Evolutionary conservation across 1,284 basidiomycete species (phyloP), one percentile per base, ranked within the genome.

Genomic region (Golubevia sp.): DNA sequence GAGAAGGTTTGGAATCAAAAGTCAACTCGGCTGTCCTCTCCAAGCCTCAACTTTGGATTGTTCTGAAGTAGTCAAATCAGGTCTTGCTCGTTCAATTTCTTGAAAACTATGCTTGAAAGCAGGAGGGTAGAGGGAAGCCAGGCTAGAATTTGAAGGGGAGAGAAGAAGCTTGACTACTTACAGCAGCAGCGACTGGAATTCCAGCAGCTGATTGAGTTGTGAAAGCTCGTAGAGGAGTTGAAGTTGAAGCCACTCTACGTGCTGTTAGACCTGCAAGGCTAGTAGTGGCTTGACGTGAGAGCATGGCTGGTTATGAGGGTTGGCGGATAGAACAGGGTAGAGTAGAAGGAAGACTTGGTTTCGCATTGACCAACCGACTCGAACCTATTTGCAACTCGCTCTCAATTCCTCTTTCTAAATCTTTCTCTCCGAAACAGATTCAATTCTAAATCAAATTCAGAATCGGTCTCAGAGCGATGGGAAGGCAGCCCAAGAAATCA

Each of bases 161-260:
- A 38, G 18, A n/a, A 56, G 44, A 54, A 30, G 23, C 51, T 21
- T 24, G 51, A 26, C 18, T 24, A 62, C 61, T 49, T 44, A 62
- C 61, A 52, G 66, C 70, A 52, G 70, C 67, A 20, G 73, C 73
- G 53, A 70, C 70, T 60, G 59, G 58, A 64, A 74, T 63, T 59
- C 68, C 64, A 59, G 59, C 65, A 25, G 73, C 73, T 57, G 72
- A 68, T 57, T 68, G 63, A 59, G 73, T 74, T 62, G 73, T 63
- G 61, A 74, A 74, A 49, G 66, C 26, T 25, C 72, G 70, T 55
- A 54, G 62, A 27, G 52, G 38, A 13, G 38, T 18, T 13, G 38
- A 44, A 44, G 38, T 44, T 13, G 38, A 44, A 13, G 38, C 18
- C 13, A 18, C 11, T 44, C 38, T 44, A 44, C 38, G 38, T 13